Base-by-base conservation (phyloP, 352 stramenopile species). In the Phytophthora sansomeana region DNA sequence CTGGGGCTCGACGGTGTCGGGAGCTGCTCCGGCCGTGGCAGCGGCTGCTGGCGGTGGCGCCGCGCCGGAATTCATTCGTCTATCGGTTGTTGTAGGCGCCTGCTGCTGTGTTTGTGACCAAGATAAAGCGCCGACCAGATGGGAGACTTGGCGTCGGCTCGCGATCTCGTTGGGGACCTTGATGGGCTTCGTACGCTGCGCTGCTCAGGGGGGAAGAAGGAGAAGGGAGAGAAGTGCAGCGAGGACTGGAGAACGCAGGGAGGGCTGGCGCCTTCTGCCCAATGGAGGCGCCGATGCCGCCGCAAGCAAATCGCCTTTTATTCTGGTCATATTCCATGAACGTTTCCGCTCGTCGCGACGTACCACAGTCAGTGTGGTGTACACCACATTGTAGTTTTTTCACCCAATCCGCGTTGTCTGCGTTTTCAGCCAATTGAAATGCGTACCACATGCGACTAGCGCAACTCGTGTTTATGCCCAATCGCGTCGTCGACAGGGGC, bases 321-420 rank as follows among this genome's bases (percentile, higher is more conserved):
- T 71, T 67, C 55, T 62, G 49, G 49, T 68, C 62, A 58, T 55
- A 64, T 82, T 82, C 74, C 51, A 57, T 80, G 74, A 82, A 82
- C 46, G 55, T 70, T 74, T 64, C 62, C 36, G 57, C 30, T 62
- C 48, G 48, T 61, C 16, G 7, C 36, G 24, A 36, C 13, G 46
- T 67, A 49, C 55, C 38, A 44, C 4, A 43, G 14, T 43, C 19
- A 14, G 11, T n/a, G 13, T 39, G 33, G 11, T n/a, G 13, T n/a
- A 39, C 10, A 39, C 7, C 30, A 24, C 21, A 24, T 24, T 24
- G 21, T 3, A 0, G 17, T 4, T 4, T 10, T 56, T 54, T 56
- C n/a, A 17, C 10, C 58, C 42, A 63, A 68, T 65, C 29, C 14
- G 14, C 5, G 21, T 0, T 1, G n/a, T 44, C n/a, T 28, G 3